Evolutionary conservation across 805 yeast genomes (phyloP).

Genomic region (Teunomyces stri): DNA sequence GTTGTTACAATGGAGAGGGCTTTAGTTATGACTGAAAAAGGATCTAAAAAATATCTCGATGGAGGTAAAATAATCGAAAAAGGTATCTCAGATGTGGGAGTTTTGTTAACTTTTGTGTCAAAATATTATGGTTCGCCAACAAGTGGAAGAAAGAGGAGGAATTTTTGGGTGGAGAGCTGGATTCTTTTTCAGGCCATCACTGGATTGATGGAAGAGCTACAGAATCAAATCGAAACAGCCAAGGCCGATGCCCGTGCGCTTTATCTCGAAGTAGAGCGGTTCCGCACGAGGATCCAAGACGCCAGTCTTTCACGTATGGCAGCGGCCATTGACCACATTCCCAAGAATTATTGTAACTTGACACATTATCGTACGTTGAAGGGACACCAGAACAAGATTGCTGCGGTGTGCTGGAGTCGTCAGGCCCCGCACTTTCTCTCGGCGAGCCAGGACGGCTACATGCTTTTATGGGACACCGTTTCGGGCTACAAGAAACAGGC

Average conservation of each 20-base stretch:
- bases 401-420: constrained; percentile 64
- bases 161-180: no score
- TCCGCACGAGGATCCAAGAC: constrained; percentile 44
- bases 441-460: constrained; percentile 83
- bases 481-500: constrained; percentile 71
- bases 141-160: no score
- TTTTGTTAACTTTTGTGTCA: no score
- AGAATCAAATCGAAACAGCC: constrained; percentile 22
- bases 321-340: constrained; percentile 29
- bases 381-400: constrained; percentile 75
- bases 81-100: no score
- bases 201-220: neutral
- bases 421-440: constrained; percentile 62
- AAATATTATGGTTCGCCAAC: no score
- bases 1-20: no score
- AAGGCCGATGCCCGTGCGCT: constrained; percentile 46
- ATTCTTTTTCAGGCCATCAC: neutral
- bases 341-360: constrained; percentile 20
- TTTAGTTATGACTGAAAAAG: no score
- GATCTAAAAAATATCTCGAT: no score
- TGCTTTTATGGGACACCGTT: constrained; percentile 78
- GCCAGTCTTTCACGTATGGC: constrained; percentile 43
- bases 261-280: constrained; percentile 48
- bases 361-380: constrained; percentile 38
- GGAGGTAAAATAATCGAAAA: no score